Evolutionary conservation across 495 filamentous ascomycete species (phyloP), one percentile per base, ranked within the genome.

Genomic region (Neurospora sublineolata): DNA sequence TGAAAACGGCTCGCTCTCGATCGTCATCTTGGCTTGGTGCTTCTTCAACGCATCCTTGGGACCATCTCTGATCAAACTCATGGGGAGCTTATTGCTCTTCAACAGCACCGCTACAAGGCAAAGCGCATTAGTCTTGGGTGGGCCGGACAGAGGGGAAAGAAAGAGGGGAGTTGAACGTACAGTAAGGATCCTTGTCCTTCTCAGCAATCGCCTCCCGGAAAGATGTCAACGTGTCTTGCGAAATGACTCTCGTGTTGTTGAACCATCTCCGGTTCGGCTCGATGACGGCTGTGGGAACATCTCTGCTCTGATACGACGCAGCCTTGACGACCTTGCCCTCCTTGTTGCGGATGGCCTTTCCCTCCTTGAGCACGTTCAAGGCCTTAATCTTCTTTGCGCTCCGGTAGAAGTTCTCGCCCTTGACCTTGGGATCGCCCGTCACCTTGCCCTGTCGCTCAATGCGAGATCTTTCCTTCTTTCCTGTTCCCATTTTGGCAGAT

Each of bases 131-230:
- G 52, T 33, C 12, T 33, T 30, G 52, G 52, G 52, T 33, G 27
- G 52, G 52, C 52, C 12, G 23, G 6, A 52, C 18, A 18, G 39
- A 18, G 52, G 39, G 2, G 70, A 67, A 10, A 71, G 23, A n/a
- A 41, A 10, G n/a, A 5, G n/a, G 46, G 33, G 6, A 7, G 9
- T 33, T 60, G 27, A 60, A 72, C 71, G 23, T 72, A 72, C 71
- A 74, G 82, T 97, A 97, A 2, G 96, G 96, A 78, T 99, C 94
- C 27, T 90, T 89, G 27, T 92, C 89, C 81, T 92, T 90, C 81
- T 94, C 94, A 11, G 92, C 92, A 79, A 98, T 94, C 16, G 95
- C 96, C 72, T 96, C 92, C 67, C 96, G 89, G 82, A 99, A 99
- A 2, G 90, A 89, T 36, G 83, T 87, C 72, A 95, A 84, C 44